These are phyloP conservation scores for Talaromyces atroroseus DNA, from an alignment of 2,329 filamentous ascomycete species.

Conservation along the genomic window DNA sequence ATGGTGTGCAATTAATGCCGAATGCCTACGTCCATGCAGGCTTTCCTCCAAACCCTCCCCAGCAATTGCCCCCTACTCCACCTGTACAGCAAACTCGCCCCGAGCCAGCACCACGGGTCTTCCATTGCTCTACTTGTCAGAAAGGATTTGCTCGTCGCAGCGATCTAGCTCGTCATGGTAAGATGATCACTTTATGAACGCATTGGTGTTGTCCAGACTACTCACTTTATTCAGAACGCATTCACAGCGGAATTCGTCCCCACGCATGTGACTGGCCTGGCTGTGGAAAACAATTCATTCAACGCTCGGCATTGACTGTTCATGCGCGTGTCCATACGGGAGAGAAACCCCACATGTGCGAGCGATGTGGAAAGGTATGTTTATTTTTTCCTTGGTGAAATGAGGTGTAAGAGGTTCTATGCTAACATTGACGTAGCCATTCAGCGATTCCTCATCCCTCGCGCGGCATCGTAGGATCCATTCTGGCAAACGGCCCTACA, in stretches of 20 bases:
- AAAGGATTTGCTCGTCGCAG: constrained; percentile 92
- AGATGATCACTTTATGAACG: constrained; percentile 28
- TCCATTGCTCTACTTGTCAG: constrained; percentile 80
- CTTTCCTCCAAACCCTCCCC: constrained; percentile 34
- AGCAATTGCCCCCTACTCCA: constrained; percentile 40
- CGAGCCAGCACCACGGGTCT: constrained; percentile 62
- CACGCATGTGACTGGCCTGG: constrained; percentile 86
- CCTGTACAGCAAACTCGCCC: constrained; percentile 26
- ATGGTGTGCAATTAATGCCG: constrained; percentile 51
- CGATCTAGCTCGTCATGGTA: constrained; percentile 92
- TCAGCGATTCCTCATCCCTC: constrained; percentile 91
- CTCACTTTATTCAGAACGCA: constrained; percentile 63
- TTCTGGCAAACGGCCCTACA: constrained; percentile 91
- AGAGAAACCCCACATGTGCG: constrained; percentile 97
- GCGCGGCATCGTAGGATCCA: constrained; percentile 92
- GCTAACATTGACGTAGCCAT: constrained; percentile 56
- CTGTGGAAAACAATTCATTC: constrained; percentile 96
- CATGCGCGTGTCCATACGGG: constrained; percentile 94
- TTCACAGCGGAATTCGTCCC: constrained; percentile 84
- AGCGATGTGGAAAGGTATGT: constrained; percentile 87
- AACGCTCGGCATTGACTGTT: constrained; percentile 89
- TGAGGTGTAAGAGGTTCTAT: background rate
- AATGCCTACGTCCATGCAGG: constrained; percentile 47
- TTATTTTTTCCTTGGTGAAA: background rate
- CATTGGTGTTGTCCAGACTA: background rate